Percentiles rank a stretch among this genome's conserved stretches.
Evolutionary conservation across 2,329 filamentous ascomycete species (phyloP).

Genomic region (Tothia fuscella): DNA sequence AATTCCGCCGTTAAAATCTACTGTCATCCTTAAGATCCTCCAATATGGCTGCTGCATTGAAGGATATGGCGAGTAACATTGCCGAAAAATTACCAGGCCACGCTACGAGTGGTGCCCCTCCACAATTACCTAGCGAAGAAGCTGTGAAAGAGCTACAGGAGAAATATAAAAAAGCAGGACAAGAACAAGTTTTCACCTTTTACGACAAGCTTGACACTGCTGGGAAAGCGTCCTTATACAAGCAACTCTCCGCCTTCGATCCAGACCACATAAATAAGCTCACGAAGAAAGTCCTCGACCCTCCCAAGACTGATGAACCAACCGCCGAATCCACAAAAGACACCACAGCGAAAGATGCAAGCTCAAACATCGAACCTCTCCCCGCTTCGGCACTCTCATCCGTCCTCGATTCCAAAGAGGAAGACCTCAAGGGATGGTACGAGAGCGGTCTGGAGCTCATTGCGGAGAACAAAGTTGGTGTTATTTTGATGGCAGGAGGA

Average conservation of each 20-base stretch:
- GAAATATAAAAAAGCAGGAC: conserved; percentile 61
- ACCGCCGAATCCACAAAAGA: too few species aligned
- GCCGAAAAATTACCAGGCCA: conserved; percentile 5
- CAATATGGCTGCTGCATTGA: too few species aligned
- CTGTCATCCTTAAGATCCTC: too few species aligned
- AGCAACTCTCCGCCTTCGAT: conserved; percentile 72
- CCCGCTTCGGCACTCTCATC: conserved; percentile 79
- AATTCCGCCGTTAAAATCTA: too few species aligned
- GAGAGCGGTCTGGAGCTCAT: conserved; percentile 54
- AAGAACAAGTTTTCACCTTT: conserved; percentile 77
- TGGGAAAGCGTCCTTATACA: conserved; percentile 68
- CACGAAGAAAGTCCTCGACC: conserved; percentile 68
- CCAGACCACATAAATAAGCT: conserved; percentile 81
- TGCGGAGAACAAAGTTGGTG: conserved; percentile 58
- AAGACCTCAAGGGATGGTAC: conserved; percentile 77
- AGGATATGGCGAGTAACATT: too few species aligned
- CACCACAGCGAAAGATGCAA: conserved; percentile 40
- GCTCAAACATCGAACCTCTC: conserved; percentile 63
- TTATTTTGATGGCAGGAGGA: conserved; percentile 93
- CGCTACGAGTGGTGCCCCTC: conserved; percentile 4
- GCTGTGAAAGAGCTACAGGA: conserved; percentile 56
- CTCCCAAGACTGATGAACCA: conserved; percentile 49
- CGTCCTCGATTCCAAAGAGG: conserved; percentile 73
- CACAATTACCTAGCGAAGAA: conserved; percentile 29
- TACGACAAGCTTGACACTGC: conserved; percentile 63